A percentile compares a stretch with the other conserved stretches of the same genome.
These are phyloP conservation scores for Ustilago esculenta DNA, from an alignment of 1,284 basidiomycete genomes.

Conservation along the genomic window DNA sequence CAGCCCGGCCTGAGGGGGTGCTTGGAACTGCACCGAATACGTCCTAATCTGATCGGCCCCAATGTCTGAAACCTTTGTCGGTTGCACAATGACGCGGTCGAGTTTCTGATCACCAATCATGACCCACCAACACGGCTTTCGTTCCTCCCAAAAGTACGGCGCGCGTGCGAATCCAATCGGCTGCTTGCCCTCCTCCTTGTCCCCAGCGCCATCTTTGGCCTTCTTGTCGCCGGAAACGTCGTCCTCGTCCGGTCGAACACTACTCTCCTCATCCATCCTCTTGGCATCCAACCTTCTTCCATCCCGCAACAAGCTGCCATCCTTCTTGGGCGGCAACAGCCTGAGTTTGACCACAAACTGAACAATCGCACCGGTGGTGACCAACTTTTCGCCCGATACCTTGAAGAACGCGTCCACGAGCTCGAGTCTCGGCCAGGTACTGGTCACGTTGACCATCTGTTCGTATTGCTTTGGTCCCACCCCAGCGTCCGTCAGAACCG, in stretches of 20 bases:
- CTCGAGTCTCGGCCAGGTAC: constrained; percentile 82
- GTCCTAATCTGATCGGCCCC: constrained; percentile 76
- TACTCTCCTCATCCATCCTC: constrained; percentile 67
- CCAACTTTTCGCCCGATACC: constrained; percentile 82
- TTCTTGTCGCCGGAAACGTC: constrained; percentile 17
- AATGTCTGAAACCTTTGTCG: constrained; percentile 77
- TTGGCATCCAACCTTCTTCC: constrained; percentile 53
- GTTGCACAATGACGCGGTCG: constrained; percentile 89
- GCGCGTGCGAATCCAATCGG: constrained; percentile 80
- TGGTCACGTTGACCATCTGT: constrained; percentile 77
- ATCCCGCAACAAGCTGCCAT: constrained; percentile 52
- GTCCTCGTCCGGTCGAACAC: constrained; percentile 59
- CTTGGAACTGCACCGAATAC: constrained; percentile 93
- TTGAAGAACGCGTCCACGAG: constrained; percentile 87
- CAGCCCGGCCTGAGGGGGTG: constrained; percentile 82
- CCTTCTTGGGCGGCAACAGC: constrained; percentile 71
- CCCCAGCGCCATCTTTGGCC: constrained; percentile 1
- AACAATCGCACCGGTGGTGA: constrained; percentile 89
- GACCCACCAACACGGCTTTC: constrained; percentile 68
- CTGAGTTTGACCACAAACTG: constrained; percentile 85
- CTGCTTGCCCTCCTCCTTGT: constrained; percentile 68
- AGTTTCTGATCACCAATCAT: constrained; percentile 89
- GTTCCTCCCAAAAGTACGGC: constrained; percentile 76
- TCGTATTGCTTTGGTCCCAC: constrained; percentile 67
- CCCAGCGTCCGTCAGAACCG: constrained; percentile 44